phyloP scores from a whole-genome alignment of 768 basidiomycete species.

The Pleurotus cornucopiae region DNA sequence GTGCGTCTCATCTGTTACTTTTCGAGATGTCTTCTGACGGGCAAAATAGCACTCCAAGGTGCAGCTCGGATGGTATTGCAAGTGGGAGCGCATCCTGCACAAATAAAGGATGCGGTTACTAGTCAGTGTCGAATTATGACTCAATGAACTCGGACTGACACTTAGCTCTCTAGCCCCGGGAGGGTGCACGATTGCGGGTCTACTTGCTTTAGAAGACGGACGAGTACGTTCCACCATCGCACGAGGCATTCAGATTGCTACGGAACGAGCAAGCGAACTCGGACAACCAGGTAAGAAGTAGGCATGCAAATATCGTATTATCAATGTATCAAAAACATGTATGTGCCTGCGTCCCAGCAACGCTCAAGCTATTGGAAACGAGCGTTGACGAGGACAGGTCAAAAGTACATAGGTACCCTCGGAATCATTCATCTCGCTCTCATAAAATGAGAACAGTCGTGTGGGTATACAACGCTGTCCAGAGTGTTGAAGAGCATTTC shows the following conservation, averaged over 20 bases:
- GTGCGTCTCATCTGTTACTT: slow-evolving; percentile 38
- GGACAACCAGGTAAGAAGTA: slow-evolving; percentile 66
- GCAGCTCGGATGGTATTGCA: slow-evolving; percentile 94
- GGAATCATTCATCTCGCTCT: slow-evolving; percentile 61
- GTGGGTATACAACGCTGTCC: slow-evolving; percentile 69
- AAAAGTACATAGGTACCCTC: not conserved
- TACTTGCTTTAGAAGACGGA: slow-evolving; percentile 92
- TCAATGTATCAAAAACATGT: not conserved
- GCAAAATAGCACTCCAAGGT: slow-evolving; percentile 80
- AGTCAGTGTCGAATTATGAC: slow-evolving; percentile 49
- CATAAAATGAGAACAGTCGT: slow-evolving; percentile 95
- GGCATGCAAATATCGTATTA: not conserved
- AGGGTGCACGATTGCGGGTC: slow-evolving; percentile 97
- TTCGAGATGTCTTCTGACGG: slow-evolving; percentile 7
- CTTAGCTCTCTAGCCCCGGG: slow-evolving; percentile 68
- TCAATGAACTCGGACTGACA: not conserved
- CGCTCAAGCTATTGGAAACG: not conserved
- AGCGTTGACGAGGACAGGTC: not conserved
- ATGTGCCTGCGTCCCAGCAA: not conserved
- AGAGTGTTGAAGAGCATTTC: slow-evolving; percentile 92
- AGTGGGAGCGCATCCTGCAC: slow-evolving; percentile 87
- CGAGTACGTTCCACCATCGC: slow-evolving; percentile 92
- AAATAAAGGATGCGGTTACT: slow-evolving; percentile 95
- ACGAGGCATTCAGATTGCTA: slow-evolving; percentile 89
- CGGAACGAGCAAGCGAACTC: slow-evolving; percentile 81